Evolutionary conservation across 441 rosid genomes (phyloP).

Genomic region (Pelargonium fulgidum): DNA sequence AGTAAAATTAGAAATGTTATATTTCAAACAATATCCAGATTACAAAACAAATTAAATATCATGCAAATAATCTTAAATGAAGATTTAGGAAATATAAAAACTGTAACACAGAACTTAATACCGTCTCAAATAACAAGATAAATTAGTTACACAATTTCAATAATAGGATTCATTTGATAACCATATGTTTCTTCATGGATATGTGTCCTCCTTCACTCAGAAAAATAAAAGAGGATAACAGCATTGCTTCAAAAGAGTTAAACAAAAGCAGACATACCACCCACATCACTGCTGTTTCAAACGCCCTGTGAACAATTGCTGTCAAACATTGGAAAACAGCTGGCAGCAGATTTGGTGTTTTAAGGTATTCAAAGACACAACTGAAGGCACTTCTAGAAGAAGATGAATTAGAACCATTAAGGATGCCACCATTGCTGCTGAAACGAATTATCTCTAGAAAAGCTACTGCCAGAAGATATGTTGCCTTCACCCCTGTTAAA

Average conservation of each 20-base stretch:
- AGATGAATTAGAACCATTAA: conserved; percentile 63
- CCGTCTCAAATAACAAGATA: no score
- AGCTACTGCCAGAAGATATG: conserved; percentile 97
- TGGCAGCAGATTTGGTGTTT: conserved; percentile 85
- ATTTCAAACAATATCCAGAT: no score
- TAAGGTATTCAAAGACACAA: conserved; percentile 92
- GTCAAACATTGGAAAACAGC: conserved; percentile 88
- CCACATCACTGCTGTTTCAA: conserved; percentile 87
- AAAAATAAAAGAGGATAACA: no score
- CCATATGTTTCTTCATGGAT: no score
- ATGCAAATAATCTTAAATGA: no score
- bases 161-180: no score
- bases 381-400: conserved; percentile 93
- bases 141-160: no score
- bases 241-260: conserved; percentile 1
- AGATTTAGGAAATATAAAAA: no score
- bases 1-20: no score
- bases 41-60: no score
- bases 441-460: conserved; percentile 91
- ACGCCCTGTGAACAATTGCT: conserved; percentile 87
- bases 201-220: no score
- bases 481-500: conserved; percentile 99
- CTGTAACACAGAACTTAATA: no score
- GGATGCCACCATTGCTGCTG: conserved; percentile 96
- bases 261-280: conserved; percentile 48